Evolutionary conservation across 345 rosid genomes (phyloP).

Genomic region (Orychophragmus violaceus): DNA sequence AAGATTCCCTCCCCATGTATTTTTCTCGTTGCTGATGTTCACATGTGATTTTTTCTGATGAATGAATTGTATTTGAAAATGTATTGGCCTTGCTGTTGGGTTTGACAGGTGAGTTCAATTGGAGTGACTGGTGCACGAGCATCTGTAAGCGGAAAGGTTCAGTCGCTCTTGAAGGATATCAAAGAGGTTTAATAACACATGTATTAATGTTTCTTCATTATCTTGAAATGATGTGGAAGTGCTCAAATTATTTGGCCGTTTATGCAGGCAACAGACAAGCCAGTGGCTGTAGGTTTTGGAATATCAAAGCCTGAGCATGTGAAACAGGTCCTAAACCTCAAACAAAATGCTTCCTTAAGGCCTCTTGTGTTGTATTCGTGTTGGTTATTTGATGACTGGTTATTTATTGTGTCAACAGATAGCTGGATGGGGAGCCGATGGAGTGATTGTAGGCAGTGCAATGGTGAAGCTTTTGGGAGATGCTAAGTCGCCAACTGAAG

Average conservation of each 20-base stretch:
- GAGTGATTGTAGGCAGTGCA: constrained; percentile 83
- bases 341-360: neutral
- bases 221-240: neutral
- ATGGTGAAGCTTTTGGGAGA: constrained; percentile 67
- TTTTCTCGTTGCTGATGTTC: neutral
- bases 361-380: neutral
- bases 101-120: constrained; percentile 63
- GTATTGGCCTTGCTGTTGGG: constrained; percentile 6
- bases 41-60: neutral
- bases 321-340: constrained; percentile 41
- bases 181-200: constrained; percentile 35
- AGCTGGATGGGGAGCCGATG: constrained; percentile 79
- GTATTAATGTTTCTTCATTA: neutral
- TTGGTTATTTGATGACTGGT: neutral
- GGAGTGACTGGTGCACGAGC: constrained; percentile 93
- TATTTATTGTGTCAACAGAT: constrained; percentile 32
- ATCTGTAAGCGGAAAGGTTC: constrained; percentile 61
- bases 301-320: constrained; percentile 78
- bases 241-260: neutral
- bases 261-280: constrained; percentile 56
- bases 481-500: constrained; percentile 71
- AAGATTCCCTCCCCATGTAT: constrained; percentile 28
- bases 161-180: constrained; percentile 58
- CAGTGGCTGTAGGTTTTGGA: constrained; percentile 78
- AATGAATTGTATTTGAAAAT: neutral